These are phyloP conservation scores for Daldinia vernicosa DNA, from an alignment of 495 filamentous ascomycete species.

Conservation along the genomic window DNA sequence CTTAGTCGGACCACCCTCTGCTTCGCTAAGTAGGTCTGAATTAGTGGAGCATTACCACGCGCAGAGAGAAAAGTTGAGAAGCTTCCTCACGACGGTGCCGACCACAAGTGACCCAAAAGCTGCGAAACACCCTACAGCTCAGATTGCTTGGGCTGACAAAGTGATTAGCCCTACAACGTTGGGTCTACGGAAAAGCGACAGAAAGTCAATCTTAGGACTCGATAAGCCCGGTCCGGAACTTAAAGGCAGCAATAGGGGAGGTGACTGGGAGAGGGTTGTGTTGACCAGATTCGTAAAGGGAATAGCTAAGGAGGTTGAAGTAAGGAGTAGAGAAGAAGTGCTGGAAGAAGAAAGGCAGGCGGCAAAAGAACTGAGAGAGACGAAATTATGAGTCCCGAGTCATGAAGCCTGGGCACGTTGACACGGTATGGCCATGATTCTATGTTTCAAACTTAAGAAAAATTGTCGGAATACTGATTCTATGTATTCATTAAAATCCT, in stretches of 20 bases:
- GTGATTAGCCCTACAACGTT: conserved; percentile 75
- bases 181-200: conserved; percentile 62
- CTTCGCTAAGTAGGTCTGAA: conserved; percentile 30
- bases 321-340: conserved; percentile 63
- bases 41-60: conserved; percentile 56
- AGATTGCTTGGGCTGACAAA: conserved; percentile 77
- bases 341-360: conserved; percentile 49
- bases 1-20: conserved; percentile 56
- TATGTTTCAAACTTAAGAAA: not conserved
- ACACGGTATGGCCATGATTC: not conserved
- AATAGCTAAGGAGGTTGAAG: conserved; percentile 62
- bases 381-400: conserved; percentile 41
- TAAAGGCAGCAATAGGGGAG: conserved; percentile 65
- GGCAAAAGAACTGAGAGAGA: conserved; percentile 7
- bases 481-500: not conserved
- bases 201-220: conserved; percentile 70
- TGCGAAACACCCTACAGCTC: conserved; percentile 47
- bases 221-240: conserved; percentile 78
- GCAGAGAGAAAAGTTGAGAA: conserved; percentile 64
- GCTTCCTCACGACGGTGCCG: conserved; percentile 63
- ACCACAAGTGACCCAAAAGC: conserved; percentile 35
- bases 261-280: conserved; percentile 78
- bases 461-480: not conserved
- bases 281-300: conserved; percentile 70
- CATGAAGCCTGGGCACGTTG: not conserved